Base-by-base conservation (phyloP, 805 yeast genomes). In the Kodamaea neixiangensis region DNA sequence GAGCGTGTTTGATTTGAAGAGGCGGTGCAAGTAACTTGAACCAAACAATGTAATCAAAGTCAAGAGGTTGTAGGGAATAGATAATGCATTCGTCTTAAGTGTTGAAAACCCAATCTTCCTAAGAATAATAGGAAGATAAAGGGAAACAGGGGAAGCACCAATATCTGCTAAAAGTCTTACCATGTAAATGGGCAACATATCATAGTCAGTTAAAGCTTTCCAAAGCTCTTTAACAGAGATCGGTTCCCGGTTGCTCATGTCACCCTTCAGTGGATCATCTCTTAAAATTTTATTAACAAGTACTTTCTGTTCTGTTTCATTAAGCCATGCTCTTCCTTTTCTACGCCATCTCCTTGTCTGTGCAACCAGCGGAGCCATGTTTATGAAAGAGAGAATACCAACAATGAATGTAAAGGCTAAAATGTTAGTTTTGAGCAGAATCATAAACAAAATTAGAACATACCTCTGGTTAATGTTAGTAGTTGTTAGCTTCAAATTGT, bases 311-410 rank as follows among this genome's bases (percentile, higher is more conserved):
- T 66, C 68, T 34, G 67, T 41, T 5, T 62, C 68, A 17, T 60
- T 54, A 45, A 59, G 63, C 67, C 31, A 25, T 3, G 13, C 31
- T 25, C 31, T 13, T 9, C 31, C 31, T 25, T 25, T 63, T 60
- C 11, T 60, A 58, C 19, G 58, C 45, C 21, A 53, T 53, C 54
- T 55, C 55, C 18, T 46, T 45, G 31, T 53, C 63, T 14, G 67
- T 63, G 29, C 47, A 55, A 17, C 77, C 77, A 1, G 78, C 79
- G 3, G 80, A 75, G 0, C 86, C 86, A 83, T 81, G 46, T 57
- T 56, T 46, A 57, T 56, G 52, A 50, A 60, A 2, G 63, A 57
- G 47, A 55, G 47, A 13, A 63, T 18, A n/a, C 66, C 67, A 25
- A 62, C 48, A n/a, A 43, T 9, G 11, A 62, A 55, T 3, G 66